Evolutionary conservation across 2,329 filamentous ascomycete genomes (phyloP), one percentile per base, ranked within the genome.

Genomic region (Teratosphaeria destructans): DNA sequence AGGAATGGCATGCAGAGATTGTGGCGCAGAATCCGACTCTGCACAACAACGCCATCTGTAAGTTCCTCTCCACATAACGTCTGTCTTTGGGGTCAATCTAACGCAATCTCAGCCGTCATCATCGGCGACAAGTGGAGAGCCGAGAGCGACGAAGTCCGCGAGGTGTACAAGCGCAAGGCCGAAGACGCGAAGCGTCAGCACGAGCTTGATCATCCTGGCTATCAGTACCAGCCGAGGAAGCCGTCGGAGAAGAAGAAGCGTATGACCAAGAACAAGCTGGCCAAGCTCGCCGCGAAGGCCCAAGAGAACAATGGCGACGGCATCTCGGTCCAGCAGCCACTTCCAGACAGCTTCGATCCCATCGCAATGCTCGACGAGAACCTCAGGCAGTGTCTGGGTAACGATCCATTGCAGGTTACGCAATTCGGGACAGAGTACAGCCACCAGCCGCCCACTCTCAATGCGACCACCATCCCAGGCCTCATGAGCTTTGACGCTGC

Each of bases 341-440:
- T 47, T 47, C 43, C 43, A 47, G 43, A 47, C 7, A 16, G 23
- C 43, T 61, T 58, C 54, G 54, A 61, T 39, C 54, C 55, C n/a
- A 23, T 59, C 14, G 39, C 49, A 37, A 59, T 61, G 54, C 57
- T 61, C 32, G 56, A 61, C 32, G 27, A 61, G 29, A 54, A 43
- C 26, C 43, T 58, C 10, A 43, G 29, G 43, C 43, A 47, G 43
- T 23, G 10, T 10, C 12, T 35, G 49, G 12, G 52, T 56, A 16
- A 53, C 23, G 12, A 54, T 26, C 52, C 58, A 57, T 16, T 47
- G 43, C 43, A 47, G 43, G 43, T 47, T 10, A 49, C 43, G 5
- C 43, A 23, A 11, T 49, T 19, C 43, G n/a, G 43, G 43, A 49
- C 43, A 19, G 43, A 23, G n/a, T 49, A 49, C 43, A 49, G 16